Evolutionary conservation across 148 eudicot genomes (phyloP).

Genomic region (Dysphania ambrosioides): DNA sequence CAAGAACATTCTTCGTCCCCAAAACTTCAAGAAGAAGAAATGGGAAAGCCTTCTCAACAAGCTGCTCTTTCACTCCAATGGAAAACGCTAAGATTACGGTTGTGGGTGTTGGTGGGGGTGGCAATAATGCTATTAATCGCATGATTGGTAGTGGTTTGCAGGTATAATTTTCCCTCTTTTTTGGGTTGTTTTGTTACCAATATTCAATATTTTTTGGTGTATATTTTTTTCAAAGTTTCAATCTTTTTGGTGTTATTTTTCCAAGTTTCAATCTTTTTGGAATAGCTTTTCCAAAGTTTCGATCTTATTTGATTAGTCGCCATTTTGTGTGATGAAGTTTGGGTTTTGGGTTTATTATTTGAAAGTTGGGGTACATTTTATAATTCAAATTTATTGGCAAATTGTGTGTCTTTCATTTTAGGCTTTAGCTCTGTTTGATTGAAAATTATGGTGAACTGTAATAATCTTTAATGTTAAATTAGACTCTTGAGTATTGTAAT

Average conservation of each 20-base stretch:
- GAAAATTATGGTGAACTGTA: background rate
- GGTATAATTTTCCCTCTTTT: conserved; percentile 37
- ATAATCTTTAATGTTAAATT: background rate
- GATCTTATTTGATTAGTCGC: background rate
- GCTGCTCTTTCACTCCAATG: conserved; percentile 48
- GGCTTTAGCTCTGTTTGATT: too few relatives aligned
- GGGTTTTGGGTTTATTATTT: too few relatives aligned
- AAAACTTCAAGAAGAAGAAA: conserved; percentile 27
- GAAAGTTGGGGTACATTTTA: too few relatives aligned
- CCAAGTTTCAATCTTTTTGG: background rate
- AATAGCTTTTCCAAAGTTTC: background rate
- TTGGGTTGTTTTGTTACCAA: background rate
- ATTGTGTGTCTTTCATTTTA: too few relatives aligned
- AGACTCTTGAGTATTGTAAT: background rate
- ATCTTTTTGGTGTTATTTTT: background rate
- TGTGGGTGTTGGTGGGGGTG: conserved; percentile 96
- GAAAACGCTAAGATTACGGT: conserved; percentile 90
- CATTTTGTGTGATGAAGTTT: conserved; percentile 10
- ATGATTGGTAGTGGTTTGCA: conserved; percentile 98
- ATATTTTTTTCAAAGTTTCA: too few relatives aligned
- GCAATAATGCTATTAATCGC: conserved; percentile 97
- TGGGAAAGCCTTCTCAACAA: conserved; percentile 30
- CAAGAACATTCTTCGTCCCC: conserved; percentile 29
- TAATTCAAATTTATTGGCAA: too few relatives aligned
- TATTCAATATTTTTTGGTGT: background rate